Base-by-base conservation (phyloP, 169 alveolate species). In the Plasmodium falciparum region DNA sequence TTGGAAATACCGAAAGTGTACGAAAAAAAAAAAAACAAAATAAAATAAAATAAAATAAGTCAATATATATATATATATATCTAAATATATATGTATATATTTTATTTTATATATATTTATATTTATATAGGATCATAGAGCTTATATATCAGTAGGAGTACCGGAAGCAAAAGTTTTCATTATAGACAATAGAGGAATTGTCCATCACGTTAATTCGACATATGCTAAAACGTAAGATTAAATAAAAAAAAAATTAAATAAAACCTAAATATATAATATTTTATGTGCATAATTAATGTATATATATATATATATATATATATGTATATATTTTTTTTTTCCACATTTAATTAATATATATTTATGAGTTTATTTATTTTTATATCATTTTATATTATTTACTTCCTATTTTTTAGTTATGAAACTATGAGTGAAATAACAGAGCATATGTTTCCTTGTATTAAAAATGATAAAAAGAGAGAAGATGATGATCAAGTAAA, bases 1-100 rank as follows among this genome's bases (percentile, higher is more conserved):
- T 99, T 95, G 99, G 99, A 15, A 99, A 99, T 94, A 96, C 99
- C 74, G 99, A 98, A 59, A 96, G 99, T 43, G 97, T 95, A 93
- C 12, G 93, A 29, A 56, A 15, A 39, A 20, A 73, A 56, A 26
- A 0, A 20, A 20, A 20, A 20, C 0, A 20, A 20, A 20, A 20
- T 20, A 20, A 20, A 20, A 20, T 20, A 20, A 20, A 8, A 33
- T 43, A 15, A 4, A 33, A 29, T 47, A 8, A 12, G 20, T 58
- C n/a, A 54, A 24, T 22, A 70, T 52, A 76, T 49, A 45, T 67
- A 29, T 43, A 13, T 61, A 54, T 52, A 65, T 59, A 70, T 33
- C 11, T 22, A 24, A 1, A 20, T 58, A 17, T 72, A 26, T 24
- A 1, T 17, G 15, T 7, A 56, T 72, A 61, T 72, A 26, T 15